Evolutionary conservation across 2,329 filamentous ascomycete species (phyloP).

Genomic region (Gaeumannomyces tritici): DNA sequence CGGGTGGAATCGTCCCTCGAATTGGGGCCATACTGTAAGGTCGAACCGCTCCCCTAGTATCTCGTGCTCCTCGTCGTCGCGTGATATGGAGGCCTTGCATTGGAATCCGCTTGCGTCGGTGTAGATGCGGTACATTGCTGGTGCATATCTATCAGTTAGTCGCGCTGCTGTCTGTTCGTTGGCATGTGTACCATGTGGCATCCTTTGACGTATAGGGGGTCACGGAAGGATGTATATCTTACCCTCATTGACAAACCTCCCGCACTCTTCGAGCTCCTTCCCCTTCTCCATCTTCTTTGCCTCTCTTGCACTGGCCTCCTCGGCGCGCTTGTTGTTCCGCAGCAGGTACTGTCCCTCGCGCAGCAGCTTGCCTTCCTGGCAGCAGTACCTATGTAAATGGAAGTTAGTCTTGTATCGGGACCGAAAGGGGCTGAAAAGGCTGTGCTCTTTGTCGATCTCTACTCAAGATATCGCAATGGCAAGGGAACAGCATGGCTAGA

Average conservation of each 20-base stretch:
- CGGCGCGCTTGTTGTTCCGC: slow-evolving; percentile 18
- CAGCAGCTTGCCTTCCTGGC: neutral
- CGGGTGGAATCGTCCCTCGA: no score
- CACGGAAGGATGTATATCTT: slow-evolving; percentile 16
- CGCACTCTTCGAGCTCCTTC: slow-evolving; percentile 20
- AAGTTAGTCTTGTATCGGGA: neutral
- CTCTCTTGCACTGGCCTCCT: slow-evolving; percentile 27
- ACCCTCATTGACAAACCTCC: slow-evolving; percentile 38
- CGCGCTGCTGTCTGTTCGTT: neutral
- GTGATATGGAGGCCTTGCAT: slow-evolving; percentile 53
- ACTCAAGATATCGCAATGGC: neutral
- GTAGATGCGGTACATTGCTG: slow-evolving; percentile 57
- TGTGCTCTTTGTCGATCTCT: neutral
- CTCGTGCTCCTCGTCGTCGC: slow-evolving; percentile 32
- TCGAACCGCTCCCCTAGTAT: slow-evolving; percentile 48
- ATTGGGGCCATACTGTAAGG: slow-evolving; percentile 39
- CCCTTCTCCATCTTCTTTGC: slow-evolving; percentile 21
- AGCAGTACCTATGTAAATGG: neutral
- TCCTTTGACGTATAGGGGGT: slow-evolving; percentile 1
- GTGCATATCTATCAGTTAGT: neutral
- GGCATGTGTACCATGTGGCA: neutral
- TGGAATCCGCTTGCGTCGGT: slow-evolving; percentile 50
- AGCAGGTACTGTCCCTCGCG: slow-evolving; percentile 21
- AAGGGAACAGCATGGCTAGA: slow-evolving; percentile 23
- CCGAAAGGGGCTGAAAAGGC: neutral